phyloP scores from a whole-genome alignment of 768 basidiomycete species.

The Russula foetens region DNA sequence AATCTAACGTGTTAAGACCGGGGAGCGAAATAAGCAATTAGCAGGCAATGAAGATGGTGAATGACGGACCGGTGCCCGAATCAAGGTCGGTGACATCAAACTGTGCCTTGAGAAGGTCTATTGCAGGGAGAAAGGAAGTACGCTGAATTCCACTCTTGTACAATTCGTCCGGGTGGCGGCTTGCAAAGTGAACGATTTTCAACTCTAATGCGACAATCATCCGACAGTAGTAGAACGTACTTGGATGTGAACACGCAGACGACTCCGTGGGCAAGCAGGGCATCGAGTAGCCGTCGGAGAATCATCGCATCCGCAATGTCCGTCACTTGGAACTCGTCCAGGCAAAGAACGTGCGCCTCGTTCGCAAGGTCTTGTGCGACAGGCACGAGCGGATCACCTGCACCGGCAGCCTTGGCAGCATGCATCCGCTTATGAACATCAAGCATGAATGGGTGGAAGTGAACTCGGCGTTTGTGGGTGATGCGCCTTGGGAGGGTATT shows the following conservation, averaged over 20 bases:
- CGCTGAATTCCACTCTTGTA: slow-evolving; percentile 99
- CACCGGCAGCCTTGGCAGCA: slow-evolving; percentile 59
- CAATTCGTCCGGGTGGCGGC: slow-evolving; percentile 93
- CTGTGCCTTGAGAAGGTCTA: slow-evolving; percentile 81
- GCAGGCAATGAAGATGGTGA: not conserved
- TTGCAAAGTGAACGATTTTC: slow-evolving; percentile 25
- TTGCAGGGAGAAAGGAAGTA: slow-evolving; percentile 88
- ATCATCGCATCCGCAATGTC: slow-evolving; percentile 99
- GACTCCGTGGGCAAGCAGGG: slow-evolving; percentile 80
- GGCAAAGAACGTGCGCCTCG: slow-evolving; percentile 83
- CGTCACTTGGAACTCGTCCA: slow-evolving; percentile 98
- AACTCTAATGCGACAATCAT: not conserved
- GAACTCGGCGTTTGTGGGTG: slow-evolving; percentile 76
- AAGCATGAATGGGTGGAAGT: slow-evolving; percentile 99
- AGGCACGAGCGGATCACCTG: slow-evolving; percentile 77
- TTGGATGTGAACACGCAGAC: slow-evolving; percentile 97
- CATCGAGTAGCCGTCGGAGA: slow-evolving; percentile 79
- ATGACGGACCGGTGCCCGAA: slow-evolving; percentile 75
- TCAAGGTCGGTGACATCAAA: slow-evolving; percentile 90
- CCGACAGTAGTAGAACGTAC: slow-evolving; percentile 40
- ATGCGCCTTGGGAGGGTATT: slow-evolving; percentile 63
- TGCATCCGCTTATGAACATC: slow-evolving; percentile 95
- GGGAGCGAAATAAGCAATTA: too few species aligned
- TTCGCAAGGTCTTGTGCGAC: slow-evolving; percentile 84
- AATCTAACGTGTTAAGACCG: slow-evolving; percentile 45